Base-by-base conservation (phyloP, 441 rosid genomes). In the Gossypium davidsonii region DNA sequence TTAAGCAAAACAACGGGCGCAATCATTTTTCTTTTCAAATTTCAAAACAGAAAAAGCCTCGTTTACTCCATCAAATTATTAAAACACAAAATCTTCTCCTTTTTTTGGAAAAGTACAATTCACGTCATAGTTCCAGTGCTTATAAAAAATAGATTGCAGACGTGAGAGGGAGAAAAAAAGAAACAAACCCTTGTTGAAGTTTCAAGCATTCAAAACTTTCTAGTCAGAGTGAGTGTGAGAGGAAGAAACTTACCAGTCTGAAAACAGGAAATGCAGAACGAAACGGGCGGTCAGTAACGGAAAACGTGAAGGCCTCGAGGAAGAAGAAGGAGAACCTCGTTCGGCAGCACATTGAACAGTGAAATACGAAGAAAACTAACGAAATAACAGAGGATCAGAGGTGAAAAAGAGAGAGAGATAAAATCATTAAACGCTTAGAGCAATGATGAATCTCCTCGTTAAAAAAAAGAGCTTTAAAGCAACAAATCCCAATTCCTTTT, bases 251-350 rank as follows among this genome's bases (percentile, higher is more conserved):
- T 73, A 83, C 86, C 83, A 63, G 68, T 42, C 62, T 67, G 65
- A 66, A 63, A 49, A 14, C 9, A n/a, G 66, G 72, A 70, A 83
- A 80, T 55, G 80, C 78, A 67, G 83, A 48, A 52, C 10, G 64
- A 28, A 66, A 28, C 72, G 17, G 71, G 73, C 31, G 17, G 53
- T 57, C 73, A 70, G 48, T 63, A 21, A 63, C 73, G 69, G 73
- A 26, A 69, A 28, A 62, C 52, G 61, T 12, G 56, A 12, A 21
- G 26, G n/a, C 44, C 25, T 67, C 23, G 15, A 21, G 12, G 71
- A 67, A n/a, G 59, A 49, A 49, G 26, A 55, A 8, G 59, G 21
- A 55, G 12, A 55, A 49, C 59, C 42, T 49, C 59, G 71, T 82
- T 77, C 85, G 79, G 82, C 73, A 82, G 65, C 42, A 7, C 52